Conservation (phyloP, 2,329 filamentous ascomycete genomes). For the Penicillium freii region DNA sequence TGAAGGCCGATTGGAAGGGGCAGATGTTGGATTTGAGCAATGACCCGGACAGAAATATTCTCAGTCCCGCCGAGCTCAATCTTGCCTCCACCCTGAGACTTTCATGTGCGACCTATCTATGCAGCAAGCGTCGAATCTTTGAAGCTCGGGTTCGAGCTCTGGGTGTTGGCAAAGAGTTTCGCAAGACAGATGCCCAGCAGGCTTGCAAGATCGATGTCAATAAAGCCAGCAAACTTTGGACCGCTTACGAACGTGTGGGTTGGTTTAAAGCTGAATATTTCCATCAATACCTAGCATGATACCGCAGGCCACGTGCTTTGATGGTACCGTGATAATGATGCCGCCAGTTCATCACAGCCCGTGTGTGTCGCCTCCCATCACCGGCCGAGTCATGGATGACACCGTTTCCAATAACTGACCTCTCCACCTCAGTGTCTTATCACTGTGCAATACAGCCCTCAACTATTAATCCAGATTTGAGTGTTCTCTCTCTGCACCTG, state of each 20-base stretch:
- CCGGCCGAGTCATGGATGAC: background rate
- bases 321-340: background rate
- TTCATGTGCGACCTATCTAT: conserved; percentile 83
- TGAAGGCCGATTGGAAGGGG: conserved; percentile 88
- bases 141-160: conserved; percentile 67
- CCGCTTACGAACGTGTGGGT: conserved; percentile 79
- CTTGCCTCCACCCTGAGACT: conserved; percentile 78
- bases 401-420: conserved; percentile 8
- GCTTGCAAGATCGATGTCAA: conserved; percentile 99
- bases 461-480: conserved; percentile 11
- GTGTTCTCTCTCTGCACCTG: background rate
- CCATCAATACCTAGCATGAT: conserved; percentile 40
- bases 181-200: conserved; percentile 92
- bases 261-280: conserved; percentile 67
- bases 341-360: background rate
- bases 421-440: background rate
- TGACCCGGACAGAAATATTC: conserved; percentile 66
- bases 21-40: conserved; percentile 70
- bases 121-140: conserved; percentile 91
- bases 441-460: conserved; percentile 1
- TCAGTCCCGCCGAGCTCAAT: conserved; percentile 74
- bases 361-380: background rate
- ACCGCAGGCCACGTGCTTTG: background rate
- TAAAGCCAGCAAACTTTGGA: conserved; percentile 91
- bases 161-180: conserved; percentile 73